Conservation (phyloP, 495 filamentous ascomycete genomes). For the Tuber indicum region DNA sequence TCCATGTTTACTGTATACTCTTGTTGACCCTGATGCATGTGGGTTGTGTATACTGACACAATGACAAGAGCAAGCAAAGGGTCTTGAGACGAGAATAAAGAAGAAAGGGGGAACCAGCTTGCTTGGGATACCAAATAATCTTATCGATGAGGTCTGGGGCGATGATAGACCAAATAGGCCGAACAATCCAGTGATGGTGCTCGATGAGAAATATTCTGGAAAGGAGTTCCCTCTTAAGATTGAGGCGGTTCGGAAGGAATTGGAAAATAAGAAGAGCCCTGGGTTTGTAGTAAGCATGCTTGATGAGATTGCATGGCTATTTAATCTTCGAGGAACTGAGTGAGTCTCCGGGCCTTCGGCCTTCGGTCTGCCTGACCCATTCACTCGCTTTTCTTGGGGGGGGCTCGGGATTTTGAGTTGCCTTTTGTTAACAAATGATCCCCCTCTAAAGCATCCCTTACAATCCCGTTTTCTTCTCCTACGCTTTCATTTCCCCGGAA, state of each 20-base stretch:
- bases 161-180: conserved; percentile 64
- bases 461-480: conserved; percentile 98
- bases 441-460: conserved; percentile 66
- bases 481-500: conserved; percentile 78
- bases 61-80: conserved; percentile 58
- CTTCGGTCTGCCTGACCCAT: conserved; percentile 11
- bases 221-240: conserved; percentile 81
- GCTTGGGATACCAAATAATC: conserved; percentile 65
- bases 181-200: conserved; percentile 64
- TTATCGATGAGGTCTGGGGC: conserved; percentile 85
- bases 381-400: neutral
- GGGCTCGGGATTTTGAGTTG: conserved; percentile 7
- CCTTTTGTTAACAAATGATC: conserved; percentile 26
- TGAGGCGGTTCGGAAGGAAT: conserved; percentile 76
- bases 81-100: conserved; percentile 78
- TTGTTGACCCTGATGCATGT: neutral
- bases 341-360: conserved; percentile 43
- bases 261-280: conserved; percentile 82
- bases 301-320: conserved; percentile 97
- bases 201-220: conserved; percentile 67
- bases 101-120: conserved; percentile 75
- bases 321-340: conserved; percentile 92
- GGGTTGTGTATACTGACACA: neutral
- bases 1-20: conserved; percentile 8
- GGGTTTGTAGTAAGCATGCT: conserved; percentile 92